phyloP scores from a whole-genome alignment of 805 yeast species.

The Lipomyces japonicus region DNA sequence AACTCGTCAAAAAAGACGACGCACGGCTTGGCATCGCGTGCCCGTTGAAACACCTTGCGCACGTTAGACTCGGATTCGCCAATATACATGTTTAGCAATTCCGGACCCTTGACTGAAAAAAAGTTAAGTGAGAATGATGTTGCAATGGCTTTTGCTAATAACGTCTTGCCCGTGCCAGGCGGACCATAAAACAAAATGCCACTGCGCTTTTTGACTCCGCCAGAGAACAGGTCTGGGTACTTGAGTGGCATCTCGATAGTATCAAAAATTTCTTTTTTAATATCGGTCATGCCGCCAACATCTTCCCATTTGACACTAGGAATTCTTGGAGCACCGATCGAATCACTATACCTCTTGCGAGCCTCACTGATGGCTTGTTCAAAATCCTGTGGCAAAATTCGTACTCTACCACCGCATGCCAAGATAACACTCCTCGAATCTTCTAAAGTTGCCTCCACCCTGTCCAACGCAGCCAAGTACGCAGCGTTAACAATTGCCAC shows the following conservation, averaged over 20 bases:
- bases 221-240: constrained; percentile 82
- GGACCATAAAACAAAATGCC: constrained; percentile 98
- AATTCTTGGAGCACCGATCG: constrained; percentile 94
- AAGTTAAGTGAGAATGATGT: constrained; percentile 91
- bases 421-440: constrained; percentile 34
- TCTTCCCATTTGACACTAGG: constrained; percentile 97
- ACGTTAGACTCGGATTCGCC: constrained; percentile 99
- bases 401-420: constrained; percentile 55
- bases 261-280: constrained; percentile 88
- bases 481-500: constrained; percentile 66
- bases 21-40: constrained; percentile 96
- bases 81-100: constrained; percentile 91
- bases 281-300: constrained; percentile 89
- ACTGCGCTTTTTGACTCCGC: constrained; percentile 88
- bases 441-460: constrained; percentile 40
- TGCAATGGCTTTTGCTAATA: constrained; percentile 95
- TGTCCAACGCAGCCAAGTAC: constrained; percentile 51
- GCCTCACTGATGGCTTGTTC: constrained; percentile 73
- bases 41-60: constrained; percentile 86
- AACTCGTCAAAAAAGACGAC: constrained; percentile 96
- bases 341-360: constrained; percentile 81
- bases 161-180: constrained; percentile 96
- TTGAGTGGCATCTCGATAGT: constrained; percentile 94
- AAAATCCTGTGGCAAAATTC: constrained; percentile 57
- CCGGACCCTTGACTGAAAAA: constrained; percentile 97